phyloP scores from a whole-genome alignment of 805 yeast genomes.

The Wickerhamiella parazyma region DNA sequence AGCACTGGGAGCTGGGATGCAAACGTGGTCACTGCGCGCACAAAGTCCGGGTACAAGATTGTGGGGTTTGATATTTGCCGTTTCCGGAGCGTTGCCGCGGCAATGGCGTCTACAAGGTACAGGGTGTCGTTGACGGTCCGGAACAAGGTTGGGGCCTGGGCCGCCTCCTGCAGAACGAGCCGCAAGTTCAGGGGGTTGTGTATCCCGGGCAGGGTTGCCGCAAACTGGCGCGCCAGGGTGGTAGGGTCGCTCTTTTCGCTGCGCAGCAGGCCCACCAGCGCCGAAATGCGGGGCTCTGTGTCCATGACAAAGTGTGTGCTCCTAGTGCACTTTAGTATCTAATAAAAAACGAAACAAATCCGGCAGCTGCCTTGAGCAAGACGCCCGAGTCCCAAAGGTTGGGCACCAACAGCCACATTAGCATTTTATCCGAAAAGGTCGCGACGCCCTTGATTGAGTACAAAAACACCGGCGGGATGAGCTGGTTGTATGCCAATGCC shows the following conservation, averaged over 20 bases:
- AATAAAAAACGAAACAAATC: neutral
- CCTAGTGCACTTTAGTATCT: neutral
- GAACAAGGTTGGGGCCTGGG: conserved; percentile 7
- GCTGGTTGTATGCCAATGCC: neutral
- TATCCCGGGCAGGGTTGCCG: conserved; percentile 15
- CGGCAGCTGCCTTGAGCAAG: conserved; percentile 2
- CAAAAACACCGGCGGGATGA: conserved; percentile 4
- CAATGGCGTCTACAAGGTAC: conserved; percentile 13
- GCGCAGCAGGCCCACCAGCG: conserved; percentile 3
- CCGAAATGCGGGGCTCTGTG: conserved; percentile 5
- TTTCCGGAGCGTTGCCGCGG: conserved; percentile 15
- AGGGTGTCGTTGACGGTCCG: neutral
- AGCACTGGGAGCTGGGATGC: neutral
- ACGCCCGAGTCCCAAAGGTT: neutral
- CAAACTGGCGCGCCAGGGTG: conserved; percentile 4
- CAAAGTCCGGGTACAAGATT: conserved; percentile 11
- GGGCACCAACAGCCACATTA: conserved; percentile 3
- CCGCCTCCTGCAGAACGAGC: conserved; percentile 14
- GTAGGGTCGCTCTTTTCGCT: neutral
- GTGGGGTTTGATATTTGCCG: conserved; percentile 16
- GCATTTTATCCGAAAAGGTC: conserved; percentile 2
- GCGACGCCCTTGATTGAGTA: conserved; percentile 7
- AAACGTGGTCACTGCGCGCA: neutral
- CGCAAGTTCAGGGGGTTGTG: conserved; percentile 16
- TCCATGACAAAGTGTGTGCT: neutral